A percentile compares a stretch with the other conserved stretches of the same genome.
These are phyloP conservation scores for Cutaneotrichosporon sp. DNA, from an alignment of 1,284 basidiomycete genomes.

Conservation along the genomic window DNA sequence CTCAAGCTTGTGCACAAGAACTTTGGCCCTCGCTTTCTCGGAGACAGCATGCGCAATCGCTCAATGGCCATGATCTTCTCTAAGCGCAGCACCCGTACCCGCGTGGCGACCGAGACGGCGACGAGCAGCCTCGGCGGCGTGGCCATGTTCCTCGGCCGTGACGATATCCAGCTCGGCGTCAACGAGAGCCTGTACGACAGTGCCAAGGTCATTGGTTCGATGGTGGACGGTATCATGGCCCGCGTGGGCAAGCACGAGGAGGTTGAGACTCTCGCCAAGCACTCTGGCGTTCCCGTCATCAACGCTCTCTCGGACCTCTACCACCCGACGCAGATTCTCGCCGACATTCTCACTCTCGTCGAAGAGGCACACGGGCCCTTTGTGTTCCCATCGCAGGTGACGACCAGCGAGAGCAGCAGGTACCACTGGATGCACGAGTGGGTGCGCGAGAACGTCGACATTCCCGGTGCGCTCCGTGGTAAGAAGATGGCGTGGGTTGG, in stretches of 20 bases:
- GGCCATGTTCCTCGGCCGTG: conserved; percentile 85
- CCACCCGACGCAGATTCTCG: conserved; percentile 95
- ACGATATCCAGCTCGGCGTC: conserved; percentile 94
- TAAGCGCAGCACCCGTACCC: conserved; percentile 90
- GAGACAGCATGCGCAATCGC: conserved; percentile 68
- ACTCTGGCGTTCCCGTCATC: conserved; percentile 89
- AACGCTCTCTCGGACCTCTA: conserved; percentile 94
- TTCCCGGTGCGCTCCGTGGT: conserved; percentile 40
- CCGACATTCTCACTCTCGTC: conserved; percentile 85
- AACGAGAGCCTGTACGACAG: conserved; percentile 87
- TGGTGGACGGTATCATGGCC: conserved; percentile 97
- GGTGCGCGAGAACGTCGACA: conserved; percentile 28
- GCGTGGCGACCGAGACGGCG: conserved; percentile 83
- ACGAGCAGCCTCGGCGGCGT: conserved; percentile 74
- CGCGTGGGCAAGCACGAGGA: conserved; percentile 89
- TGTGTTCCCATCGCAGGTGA: conserved; percentile 1
- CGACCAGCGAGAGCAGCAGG: neutral
- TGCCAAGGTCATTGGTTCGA: conserved; percentile 78
- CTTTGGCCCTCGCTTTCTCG: conserved; percentile 17
- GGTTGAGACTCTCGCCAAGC: conserved; percentile 83
- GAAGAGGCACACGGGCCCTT: conserved; percentile 57
- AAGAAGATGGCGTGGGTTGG: conserved; percentile 91
- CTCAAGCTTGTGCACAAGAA: conserved; percentile 43
- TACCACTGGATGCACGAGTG: conserved; percentile 2
- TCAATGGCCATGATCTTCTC: conserved; percentile 86